Base-by-base conservation (phyloP, 257 asterid species). In the Mitragyna speciosa region DNA sequence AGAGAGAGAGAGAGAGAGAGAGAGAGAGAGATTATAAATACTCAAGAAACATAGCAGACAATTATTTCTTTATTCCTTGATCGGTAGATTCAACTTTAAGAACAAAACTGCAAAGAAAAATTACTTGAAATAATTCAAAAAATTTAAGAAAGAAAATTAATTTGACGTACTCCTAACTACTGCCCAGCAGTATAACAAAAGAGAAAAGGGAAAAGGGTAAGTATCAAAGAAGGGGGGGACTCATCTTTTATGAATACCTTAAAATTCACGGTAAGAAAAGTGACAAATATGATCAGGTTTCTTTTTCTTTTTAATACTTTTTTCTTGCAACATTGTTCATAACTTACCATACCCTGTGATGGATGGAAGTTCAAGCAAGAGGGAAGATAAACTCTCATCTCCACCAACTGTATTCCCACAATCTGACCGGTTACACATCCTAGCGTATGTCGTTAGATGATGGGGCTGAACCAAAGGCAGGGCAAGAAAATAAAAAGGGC, bases 321-420 rank as follows among this genome's bases (percentile, higher is more conserved):
- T 43, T 65, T 28, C 64, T 43, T 65, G 36, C 17, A 82, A 56
- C n/a, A 33, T 20, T n/a, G 49, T 48, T 22, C 24, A 56, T 48
- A 82, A 82, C 85, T 82, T 82, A 82, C 95, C 98, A 83, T 93
- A 95, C 99, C 98, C 99, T 88, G 99, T 95, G 93, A 95, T 91
- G 91, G 97, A 92, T 66, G 98, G 98, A 84, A 93, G 98, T 82
- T 90, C 91, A 71, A 93, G 89, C 58, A 95, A 88, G 77, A 95
- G 88, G 49, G 93, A 85, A 76, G 97, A 92, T 78, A 95, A 67
- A 87, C 83, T 91, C 79, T 92, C 96, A 84, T 91, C 94, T 67
- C 84, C 90, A 22, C 93, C 95, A 78, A 91, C 83, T 76, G 93
- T 92, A 84, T 86, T 90, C 77, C 97, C 99, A 84, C 98, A 92